phyloP scores from a whole-genome alignment of 768 basidiomycete genomes.

The Scleroderma bovista region DNA sequence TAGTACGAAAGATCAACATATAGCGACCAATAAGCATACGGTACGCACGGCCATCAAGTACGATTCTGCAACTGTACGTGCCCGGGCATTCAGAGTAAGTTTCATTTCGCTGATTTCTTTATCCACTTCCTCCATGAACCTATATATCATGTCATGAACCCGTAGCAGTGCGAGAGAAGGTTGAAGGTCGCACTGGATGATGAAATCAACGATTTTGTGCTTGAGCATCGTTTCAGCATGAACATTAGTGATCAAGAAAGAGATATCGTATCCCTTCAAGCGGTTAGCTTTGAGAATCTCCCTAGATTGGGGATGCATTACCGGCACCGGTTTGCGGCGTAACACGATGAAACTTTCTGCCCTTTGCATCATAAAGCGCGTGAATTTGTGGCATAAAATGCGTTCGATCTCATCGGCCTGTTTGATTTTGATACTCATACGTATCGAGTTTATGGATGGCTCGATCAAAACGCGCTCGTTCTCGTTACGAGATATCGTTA shows the following conservation, averaged over 20 bases:
- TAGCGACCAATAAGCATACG: neutral
- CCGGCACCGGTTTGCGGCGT: slow-evolving; percentile 87
- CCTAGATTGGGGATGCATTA: slow-evolving; percentile 32
- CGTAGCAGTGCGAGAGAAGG: neutral
- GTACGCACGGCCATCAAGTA: slow-evolving; percentile 81
- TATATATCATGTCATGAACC: slow-evolving; percentile 21
- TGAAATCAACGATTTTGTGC: slow-evolving; percentile 99
- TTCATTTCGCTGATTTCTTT: slow-evolving; percentile 99
- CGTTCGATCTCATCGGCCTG: slow-evolving; percentile 99
- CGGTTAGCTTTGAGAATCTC: slow-evolving; percentile 7
- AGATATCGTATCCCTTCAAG: slow-evolving; percentile 91
- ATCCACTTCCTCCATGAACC: slow-evolving; percentile 99
- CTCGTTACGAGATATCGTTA: slow-evolving; percentile 94
- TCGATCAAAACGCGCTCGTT: slow-evolving; percentile 97
- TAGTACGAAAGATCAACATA: neutral
- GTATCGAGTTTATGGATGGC: slow-evolving; percentile 94
- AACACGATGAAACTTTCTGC: slow-evolving; percentile 97
- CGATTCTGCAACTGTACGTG: slow-evolving; percentile 95
- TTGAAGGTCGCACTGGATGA: slow-evolving; percentile 74
- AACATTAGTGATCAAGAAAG: slow-evolving; percentile 95
- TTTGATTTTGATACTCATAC: slow-evolving; percentile 97
- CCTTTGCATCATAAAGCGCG: slow-evolving; percentile 97
- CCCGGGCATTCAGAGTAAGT: slow-evolving; percentile 90
- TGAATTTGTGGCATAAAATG: slow-evolving; percentile 97
- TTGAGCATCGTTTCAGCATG: slow-evolving; percentile 99